A percentile compares a stretch with the other conserved stretches of the same genome.
Conservation (phyloP, 805 yeast genomes). For the Yarrowia keelungensis region DNA sequence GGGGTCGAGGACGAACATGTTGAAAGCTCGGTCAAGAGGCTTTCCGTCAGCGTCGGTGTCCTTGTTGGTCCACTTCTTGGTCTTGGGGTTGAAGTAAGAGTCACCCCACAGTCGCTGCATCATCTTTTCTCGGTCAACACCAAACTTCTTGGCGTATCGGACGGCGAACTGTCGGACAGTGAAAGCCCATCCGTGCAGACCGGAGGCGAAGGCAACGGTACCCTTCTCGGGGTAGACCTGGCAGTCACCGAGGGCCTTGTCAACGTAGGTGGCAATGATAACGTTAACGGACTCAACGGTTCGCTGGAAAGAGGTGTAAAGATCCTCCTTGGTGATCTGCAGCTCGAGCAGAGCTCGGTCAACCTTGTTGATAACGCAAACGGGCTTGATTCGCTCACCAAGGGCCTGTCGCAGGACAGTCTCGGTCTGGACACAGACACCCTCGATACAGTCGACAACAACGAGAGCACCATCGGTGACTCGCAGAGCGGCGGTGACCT, state of each 20-base stretch:
- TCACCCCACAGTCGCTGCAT: slow-evolving; percentile 99
- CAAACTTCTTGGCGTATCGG: slow-evolving; percentile 98
- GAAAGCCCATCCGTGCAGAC: slow-evolving; percentile 99
- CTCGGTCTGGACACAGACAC: slow-evolving; percentile 99
- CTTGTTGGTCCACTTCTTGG: slow-evolving; percentile 98
- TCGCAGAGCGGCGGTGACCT: slow-evolving; percentile 99
- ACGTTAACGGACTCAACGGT: slow-evolving; percentile 99
- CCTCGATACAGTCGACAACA: slow-evolving; percentile 98
- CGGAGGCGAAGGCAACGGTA: slow-evolving; percentile 99
- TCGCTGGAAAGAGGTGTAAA: slow-evolving; percentile 97
- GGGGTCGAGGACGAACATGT: slow-evolving; percentile 98
- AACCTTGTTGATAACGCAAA: slow-evolving; percentile 97
- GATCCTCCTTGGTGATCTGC: slow-evolving; percentile 98
- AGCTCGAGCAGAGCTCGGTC: slow-evolving; percentile 99
- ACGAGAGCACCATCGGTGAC: slow-evolving; percentile 99
- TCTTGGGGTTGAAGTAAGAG: slow-evolving; percentile 99
- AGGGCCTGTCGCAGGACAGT: slow-evolving; percentile 98
- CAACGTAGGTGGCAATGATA: slow-evolving; percentile 93
- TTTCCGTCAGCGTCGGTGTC: slow-evolving; percentile 95
- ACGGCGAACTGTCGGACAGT: slow-evolving; percentile 97
- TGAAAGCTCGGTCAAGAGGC: slow-evolving; percentile 97
- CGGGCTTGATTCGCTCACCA: slow-evolving; percentile 99
- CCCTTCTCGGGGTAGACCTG: slow-evolving; percentile 99
- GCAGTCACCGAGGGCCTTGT: slow-evolving; percentile 88
- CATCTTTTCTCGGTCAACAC: slow-evolving; percentile 98